Base-by-base conservation (phyloP, 108 stramenopile species). In the Cyclotella sp. region DNA sequence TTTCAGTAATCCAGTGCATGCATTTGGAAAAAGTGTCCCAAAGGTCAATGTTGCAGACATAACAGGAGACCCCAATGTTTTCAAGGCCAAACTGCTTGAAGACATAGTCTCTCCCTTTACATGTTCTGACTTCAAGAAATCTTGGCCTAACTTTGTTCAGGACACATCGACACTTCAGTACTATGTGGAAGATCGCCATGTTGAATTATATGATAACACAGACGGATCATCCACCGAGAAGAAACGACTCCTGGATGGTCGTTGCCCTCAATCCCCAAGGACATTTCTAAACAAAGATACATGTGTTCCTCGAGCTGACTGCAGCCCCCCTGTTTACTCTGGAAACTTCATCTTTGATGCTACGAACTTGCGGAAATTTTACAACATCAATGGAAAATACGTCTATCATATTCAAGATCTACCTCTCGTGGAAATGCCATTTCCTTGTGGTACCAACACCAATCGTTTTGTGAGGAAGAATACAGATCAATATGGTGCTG, bases 211-310 rank as follows among this genome's bases (percentile, higher is more conserved):
- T 41, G 70, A 72, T 8, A 64, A 63, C 28, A 73, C 65, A 29
- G 62, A 72, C 21, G 49, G 52, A 16, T 15, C 27, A 11, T 54
- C 40, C 15, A 45, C 72, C 16, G 43, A 21, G 30, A 58, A 57
- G 42, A 72, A 57, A 16, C 63, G 77, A 34, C 19, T 72, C 34
- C 65, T 73, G 15, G 65, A 46, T 7, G 67, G 67, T 30, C 34
- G 43, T 39, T 80, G 79, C 46, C 79, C 79, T 7, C 58, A 34
- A 42, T 22, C 51, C 0, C 55, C 53, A 18, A 55, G 63, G 10
- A 80, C 64, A 18, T 80, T 80, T 51, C 43, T 80, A 34, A 80
- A 80, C 42, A 66, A 74, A 51, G 72, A 74, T 46, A 68, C 69
- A 8, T 80, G 79, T 21, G 14, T 51, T 10, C 24, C 46, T 21